Evolutionary conservation across 2,329 filamentous ascomycete genomes (phyloP), one percentile per base, ranked within the genome.

Genomic region (Sarocladium oryzae): DNA sequence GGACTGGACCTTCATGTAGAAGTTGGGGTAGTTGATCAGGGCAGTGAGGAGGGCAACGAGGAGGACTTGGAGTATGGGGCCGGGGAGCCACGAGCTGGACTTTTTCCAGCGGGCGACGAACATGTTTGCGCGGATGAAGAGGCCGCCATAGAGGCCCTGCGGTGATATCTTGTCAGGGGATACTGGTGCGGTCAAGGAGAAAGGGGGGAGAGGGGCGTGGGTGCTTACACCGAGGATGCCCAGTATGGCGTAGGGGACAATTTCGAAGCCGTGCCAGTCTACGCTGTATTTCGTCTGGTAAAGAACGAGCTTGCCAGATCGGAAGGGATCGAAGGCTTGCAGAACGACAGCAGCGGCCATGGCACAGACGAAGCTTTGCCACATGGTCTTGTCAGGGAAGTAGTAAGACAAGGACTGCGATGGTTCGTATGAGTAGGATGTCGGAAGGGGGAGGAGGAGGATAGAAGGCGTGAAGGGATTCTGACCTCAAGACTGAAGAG

Each of bases 371-470:
- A 99, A 99, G 61, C 90, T 96, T 66, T 96, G 93, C 93, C 93
- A 99, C 93, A 99, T 97, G 9, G 93, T 97, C 69, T 97, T 97
- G 69, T 97, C 92, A 0, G 93, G 92, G 60, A 97, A 97, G 68
- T 96, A 97, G 66, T 96, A 97, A 1, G 90, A 95, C 2, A 97
- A 75, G 78, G 95, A 89, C 80, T 88, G 53, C 13, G n/a, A n/a
- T n/a, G n/a, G n/a, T n/a, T n/a, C n/a, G n/a, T n/a, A n/a, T n/a
- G n/a, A n/a, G n/a, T n/a, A n/a, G n/a, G n/a, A n/a, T n/a, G 2
- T 23, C 13, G 10, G 16, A 32, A 23, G 28, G 7, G 32, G 20
- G 16, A 20, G 10, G 1, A 11, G 7, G 4, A 11, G n/a, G n/a
- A n/a, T n/a, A n/a, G n/a, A n/a, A n/a, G n/a, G n/a, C n/a, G n/a